Conservation (phyloP, 2,329 filamentous ascomycete genomes). For the Cadophora gregata region DNA sequence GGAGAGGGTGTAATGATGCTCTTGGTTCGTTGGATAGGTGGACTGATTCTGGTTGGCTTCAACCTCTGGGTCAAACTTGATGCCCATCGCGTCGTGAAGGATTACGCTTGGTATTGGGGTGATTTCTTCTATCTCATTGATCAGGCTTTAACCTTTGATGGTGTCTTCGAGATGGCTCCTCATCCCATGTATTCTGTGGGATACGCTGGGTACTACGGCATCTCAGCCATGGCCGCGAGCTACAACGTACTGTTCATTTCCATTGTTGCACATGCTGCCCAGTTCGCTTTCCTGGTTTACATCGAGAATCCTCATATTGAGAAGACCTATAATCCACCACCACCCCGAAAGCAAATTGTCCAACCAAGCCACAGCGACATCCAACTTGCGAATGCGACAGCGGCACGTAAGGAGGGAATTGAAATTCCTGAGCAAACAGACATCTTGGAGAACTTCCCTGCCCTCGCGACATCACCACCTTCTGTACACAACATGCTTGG, state of each 20-base stretch:
- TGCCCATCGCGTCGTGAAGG: constrained; percentile 96
- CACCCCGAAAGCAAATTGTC: constrained; percentile 63
- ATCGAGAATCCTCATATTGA: constrained; percentile 99
- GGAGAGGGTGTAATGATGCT: constrained; percentile 75
- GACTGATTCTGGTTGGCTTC: constrained; percentile 83
- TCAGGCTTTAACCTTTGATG: constrained; percentile 96
- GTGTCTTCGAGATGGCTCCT: constrained; percentile 98
- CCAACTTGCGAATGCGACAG: constrained; percentile 46
- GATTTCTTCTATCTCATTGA: constrained; percentile 99
- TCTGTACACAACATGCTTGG: constrained; percentile 86
- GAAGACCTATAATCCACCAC: constrained; percentile 92
- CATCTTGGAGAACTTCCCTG: constrained; percentile 33
- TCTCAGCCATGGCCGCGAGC: constrained; percentile 97
- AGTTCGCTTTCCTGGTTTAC: constrained; percentile 88
- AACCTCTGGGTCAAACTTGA: constrained; percentile 99
- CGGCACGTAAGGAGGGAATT: constrained; percentile 45
- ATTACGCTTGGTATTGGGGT: constrained; percentile 99
- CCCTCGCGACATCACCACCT: constrained; percentile 59
- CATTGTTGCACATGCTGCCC: constrained; percentile 89
- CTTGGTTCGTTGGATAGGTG: constrained; percentile 76
- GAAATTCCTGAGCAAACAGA: constrained; percentile 29
- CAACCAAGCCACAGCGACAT: constrained; percentile 41
- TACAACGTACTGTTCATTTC: constrained; percentile 98
- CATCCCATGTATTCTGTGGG: constrained; percentile 99
- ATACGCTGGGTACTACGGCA: constrained; percentile 97